Evolutionary conservation across 2,329 filamentous ascomycete species (phyloP).

Genomic region (Xylariomycetidae sp.): DNA sequence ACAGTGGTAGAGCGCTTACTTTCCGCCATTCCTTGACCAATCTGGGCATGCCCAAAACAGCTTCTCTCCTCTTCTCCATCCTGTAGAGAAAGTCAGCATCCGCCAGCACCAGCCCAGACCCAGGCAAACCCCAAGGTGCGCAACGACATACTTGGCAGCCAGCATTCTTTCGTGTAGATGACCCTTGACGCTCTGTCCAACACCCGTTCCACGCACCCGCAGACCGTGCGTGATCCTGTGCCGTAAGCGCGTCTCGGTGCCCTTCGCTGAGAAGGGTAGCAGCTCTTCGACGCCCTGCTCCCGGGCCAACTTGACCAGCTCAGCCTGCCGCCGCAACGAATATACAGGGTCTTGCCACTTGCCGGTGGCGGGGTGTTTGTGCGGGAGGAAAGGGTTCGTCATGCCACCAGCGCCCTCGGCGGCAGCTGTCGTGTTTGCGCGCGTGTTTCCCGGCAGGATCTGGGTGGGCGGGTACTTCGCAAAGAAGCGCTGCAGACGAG

Average conservation of each 20-base stretch:
- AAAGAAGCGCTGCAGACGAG: slow-evolving; percentile 78
- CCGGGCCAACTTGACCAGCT: slow-evolving; percentile 79
- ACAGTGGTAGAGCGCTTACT: slow-evolving; percentile 45
- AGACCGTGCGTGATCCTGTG: slow-evolving; percentile 73
- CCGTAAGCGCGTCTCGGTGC: slow-evolving; percentile 62
- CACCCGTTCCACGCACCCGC: slow-evolving; percentile 85
- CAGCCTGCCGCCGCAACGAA: slow-evolving; percentile 81
- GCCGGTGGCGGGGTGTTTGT: slow-evolving; percentile 71
- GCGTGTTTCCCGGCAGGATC: slow-evolving; percentile 40
- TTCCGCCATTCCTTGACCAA: slow-evolving; percentile 91
- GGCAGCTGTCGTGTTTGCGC: slow-evolving; percentile 28
- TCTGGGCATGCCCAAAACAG: slow-evolving; percentile 91
- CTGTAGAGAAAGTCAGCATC: slow-evolving; percentile 37
- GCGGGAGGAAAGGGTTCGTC: slow-evolving; percentile 75
- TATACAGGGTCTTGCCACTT: slow-evolving; percentile 79
- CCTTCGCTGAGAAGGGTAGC: slow-evolving; percentile 71
- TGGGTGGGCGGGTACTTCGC: slow-evolving; percentile 75
- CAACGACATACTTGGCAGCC: slow-evolving; percentile 61
- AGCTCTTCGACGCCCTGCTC: slow-evolving; percentile 75
- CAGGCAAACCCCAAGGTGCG: background rate
- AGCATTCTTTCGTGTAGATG: slow-evolving; percentile 86
- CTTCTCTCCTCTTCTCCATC: slow-evolving; percentile 82
- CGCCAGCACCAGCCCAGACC: slow-evolving; percentile 1
- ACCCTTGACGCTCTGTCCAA: slow-evolving; percentile 90
- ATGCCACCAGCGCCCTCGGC: slow-evolving; percentile 33